Conservation (phyloP, 208 protist genomes). For the Leishmania tropica region DNA sequence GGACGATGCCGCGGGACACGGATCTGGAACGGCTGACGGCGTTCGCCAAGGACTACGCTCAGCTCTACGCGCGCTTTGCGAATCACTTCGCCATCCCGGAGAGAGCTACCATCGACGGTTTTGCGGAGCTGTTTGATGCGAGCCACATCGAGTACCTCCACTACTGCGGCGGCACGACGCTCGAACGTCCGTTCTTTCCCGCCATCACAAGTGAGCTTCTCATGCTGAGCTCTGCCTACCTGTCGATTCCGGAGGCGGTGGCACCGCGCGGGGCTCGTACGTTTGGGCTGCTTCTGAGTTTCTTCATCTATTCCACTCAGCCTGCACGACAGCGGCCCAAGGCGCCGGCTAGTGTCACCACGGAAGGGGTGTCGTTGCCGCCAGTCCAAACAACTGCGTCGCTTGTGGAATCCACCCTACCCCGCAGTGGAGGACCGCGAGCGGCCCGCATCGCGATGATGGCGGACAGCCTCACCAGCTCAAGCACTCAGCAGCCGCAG, state of each 20-base stretch:
- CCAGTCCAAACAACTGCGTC: not conserved
- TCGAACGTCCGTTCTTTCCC: conserved; percentile 48
- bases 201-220: conserved; percentile 59
- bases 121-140: conserved; percentile 53
- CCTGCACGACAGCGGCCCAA: conserved; percentile 19
- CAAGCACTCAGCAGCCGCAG: not conserved
- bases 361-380: not conserved
- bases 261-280: conserved; percentile 41
- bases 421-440: not conserved
- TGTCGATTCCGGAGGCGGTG: conserved; percentile 48
- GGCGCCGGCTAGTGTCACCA: not conserved
- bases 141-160: conserved; percentile 68
- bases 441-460: not conserved
- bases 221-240: conserved; percentile 61
- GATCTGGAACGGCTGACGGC: conserved; percentile 37
- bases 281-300: conserved; percentile 67
- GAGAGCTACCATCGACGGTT: conserved; percentile 42
- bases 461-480: not conserved
- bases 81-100: conserved; percentile 28
- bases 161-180: conserved; percentile 56
- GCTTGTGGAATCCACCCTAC: not conserved
- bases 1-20: conserved; percentile 16
- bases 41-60: conserved; percentile 60
- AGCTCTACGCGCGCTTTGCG: conserved; percentile 45
- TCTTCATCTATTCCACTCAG: conserved; percentile 73